phyloP scores from a whole-genome alignment of 1,284 basidiomycete species.

The Tilletiopsis washingtonensis region DNA sequence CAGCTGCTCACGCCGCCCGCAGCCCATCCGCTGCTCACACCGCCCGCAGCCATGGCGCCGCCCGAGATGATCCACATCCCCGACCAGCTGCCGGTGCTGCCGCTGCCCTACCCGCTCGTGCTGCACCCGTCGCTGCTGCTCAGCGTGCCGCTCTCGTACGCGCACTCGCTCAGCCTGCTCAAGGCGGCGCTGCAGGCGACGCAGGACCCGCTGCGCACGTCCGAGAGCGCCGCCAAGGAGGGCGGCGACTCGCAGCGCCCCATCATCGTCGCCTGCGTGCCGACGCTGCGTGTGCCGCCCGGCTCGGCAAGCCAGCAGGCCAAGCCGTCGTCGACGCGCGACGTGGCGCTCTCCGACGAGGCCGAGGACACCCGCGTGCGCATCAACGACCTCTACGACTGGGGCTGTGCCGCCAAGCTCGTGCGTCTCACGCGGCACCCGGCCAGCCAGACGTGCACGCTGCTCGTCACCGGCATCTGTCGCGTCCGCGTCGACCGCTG shows the following conservation, averaged over 20 bases:
- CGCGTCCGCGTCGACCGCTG: conserved; percentile 39
- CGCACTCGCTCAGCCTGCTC: conserved; percentile 41
- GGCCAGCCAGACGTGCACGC: conserved; percentile 36
- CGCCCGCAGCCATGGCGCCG: too few relatives aligned
- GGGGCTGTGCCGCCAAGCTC: conserved; percentile 41
- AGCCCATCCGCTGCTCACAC: not conserved
- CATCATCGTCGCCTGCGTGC: conserved; percentile 39
- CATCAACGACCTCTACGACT: conserved; percentile 33
- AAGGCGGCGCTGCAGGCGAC: conserved; percentile 30
- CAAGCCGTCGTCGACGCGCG: conserved; percentile 2
- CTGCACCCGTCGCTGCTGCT: conserved; percentile 44
- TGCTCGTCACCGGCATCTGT: conserved; percentile 37
- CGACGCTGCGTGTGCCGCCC: conserved; percentile 23
- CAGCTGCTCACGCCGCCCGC: not conserved
- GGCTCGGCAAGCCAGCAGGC: conserved; percentile 5
- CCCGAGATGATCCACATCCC: conserved; percentile 20
- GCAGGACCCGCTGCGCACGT: conserved; percentile 6
- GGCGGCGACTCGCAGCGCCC: conserved; percentile 18
- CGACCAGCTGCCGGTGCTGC: conserved; percentile 33
- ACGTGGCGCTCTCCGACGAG: conserved; percentile 1
- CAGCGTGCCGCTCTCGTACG: conserved; percentile 38
- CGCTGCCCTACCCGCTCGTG: conserved; percentile 41
- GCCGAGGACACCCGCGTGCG: conserved; percentile 18
- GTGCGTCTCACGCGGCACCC: conserved; percentile 41
- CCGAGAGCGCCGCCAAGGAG: conserved; percentile 15